phyloP scores from a whole-genome alignment of 2,329 filamentous ascomycete genomes.

The Gnomoniopsis sp. region DNA sequence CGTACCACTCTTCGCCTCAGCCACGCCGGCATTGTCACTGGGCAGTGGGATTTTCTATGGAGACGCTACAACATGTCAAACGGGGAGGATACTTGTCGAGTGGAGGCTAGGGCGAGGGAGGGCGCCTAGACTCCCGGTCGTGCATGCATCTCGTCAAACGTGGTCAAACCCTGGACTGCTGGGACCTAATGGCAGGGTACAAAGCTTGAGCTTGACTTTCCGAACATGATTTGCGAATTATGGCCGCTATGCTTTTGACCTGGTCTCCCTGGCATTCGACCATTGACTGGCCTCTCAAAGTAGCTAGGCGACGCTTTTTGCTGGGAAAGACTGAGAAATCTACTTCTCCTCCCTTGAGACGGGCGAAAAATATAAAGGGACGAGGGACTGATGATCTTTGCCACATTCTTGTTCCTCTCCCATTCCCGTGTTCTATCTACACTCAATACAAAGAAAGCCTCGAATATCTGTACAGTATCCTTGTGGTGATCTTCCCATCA shows the following conservation, averaged over 20 bases:
- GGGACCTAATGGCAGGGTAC: slow-evolving; percentile 4
- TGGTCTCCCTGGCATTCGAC: slow-evolving; percentile 7
- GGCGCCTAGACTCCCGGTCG: background rate
- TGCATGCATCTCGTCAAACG: slow-evolving; percentile 12
- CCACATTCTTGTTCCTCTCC: background rate
- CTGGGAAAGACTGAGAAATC: background rate
- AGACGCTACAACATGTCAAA: slow-evolving; percentile 4
- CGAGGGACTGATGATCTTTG: slow-evolving; percentile 3
- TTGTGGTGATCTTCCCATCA: background rate
- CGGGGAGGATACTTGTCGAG: background rate
- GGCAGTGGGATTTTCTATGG: background rate
- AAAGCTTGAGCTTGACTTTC: slow-evolving; percentile 10
- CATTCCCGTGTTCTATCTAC: background rate
- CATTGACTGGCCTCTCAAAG: slow-evolving; percentile 3
- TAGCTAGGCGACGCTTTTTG: background rate
- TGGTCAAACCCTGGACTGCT: slow-evolving; percentile 7
- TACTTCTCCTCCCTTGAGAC: slow-evolving; percentile 6
- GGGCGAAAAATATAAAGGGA: slow-evolving; percentile 12
- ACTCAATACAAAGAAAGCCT: background rate
- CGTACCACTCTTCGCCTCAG: background rate
- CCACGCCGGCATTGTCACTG: slow-evolving; percentile 1
- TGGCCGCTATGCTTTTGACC: slow-evolving; percentile 5
- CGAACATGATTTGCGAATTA: slow-evolving; percentile 12
- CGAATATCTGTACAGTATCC: background rate
- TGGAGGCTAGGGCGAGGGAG: slow-evolving; percentile 2